A percentile compares a stretch with the other conserved stretches of the same genome.
These are phyloP conservation scores for Pilaira anomala DNA, from an alignment of 192 early-diverging fungal genomes.

Conservation along the genomic window DNA sequence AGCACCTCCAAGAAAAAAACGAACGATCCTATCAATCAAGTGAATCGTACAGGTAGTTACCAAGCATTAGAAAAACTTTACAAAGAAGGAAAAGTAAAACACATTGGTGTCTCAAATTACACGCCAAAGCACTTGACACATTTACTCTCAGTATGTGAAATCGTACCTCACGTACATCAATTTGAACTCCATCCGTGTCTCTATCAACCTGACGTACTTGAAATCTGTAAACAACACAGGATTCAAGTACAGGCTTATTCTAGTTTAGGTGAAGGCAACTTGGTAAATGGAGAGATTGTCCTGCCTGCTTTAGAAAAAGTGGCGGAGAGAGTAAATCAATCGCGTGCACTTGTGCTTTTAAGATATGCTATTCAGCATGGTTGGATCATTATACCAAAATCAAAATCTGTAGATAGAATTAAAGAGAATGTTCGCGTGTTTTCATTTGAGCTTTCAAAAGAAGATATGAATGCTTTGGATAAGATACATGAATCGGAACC, in stretches of 20 bases:
- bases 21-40: slow-evolving; percentile 44
- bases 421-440: slow-evolving; percentile 44
- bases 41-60: slow-evolving; percentile 57
- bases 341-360: slow-evolving; percentile 51
- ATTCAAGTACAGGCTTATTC: slow-evolving; percentile 71
- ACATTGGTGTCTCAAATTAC: slow-evolving; percentile 77
- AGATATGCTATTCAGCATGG: slow-evolving; percentile 67
- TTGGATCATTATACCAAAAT: slow-evolving; percentile 67
- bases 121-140: slow-evolving; percentile 56
- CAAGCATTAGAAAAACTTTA: slow-evolving; percentile 62
- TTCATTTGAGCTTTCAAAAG: slow-evolving; percentile 41
- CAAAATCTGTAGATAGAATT: slow-evolving; percentile 43
- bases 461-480: slow-evolving; percentile 42
- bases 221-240: slow-evolving; percentile 49
- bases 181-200: slow-evolving; percentile 68
- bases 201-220: slow-evolving; percentile 53
- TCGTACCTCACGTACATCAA: slow-evolving; percentile 67
- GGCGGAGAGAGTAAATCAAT: slow-evolving; percentile 26
- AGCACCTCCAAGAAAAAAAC: slow-evolving; percentile 24
- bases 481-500: slow-evolving; percentile 25
- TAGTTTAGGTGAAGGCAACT: slow-evolving; percentile 62
- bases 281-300: slow-evolving; percentile 28
- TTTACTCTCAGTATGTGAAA: slow-evolving; percentile 50
- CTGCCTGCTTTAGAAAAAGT: slow-evolving; percentile 29
- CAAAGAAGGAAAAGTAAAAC: slow-evolving; percentile 48